Conservation (phyloP, 768 basidiomycete genomes). For the Russula abietina region DNA sequence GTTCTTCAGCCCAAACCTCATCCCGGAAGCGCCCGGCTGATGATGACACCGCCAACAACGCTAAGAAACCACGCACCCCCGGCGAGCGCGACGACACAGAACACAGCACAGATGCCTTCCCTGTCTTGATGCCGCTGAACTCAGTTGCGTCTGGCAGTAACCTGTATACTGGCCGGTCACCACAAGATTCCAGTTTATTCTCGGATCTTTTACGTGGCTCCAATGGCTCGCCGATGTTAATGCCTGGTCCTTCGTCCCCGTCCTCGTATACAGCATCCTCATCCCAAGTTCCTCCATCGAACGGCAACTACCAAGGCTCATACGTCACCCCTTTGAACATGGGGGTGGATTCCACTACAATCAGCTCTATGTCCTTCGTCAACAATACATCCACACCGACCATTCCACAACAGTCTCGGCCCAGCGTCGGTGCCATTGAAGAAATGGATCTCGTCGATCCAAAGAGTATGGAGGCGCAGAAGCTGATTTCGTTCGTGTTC, state of each 20-base stretch:
- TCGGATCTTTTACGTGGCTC: constrained; percentile 28
- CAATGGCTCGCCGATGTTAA: constrained; percentile 55
- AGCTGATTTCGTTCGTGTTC: constrained; percentile 63
- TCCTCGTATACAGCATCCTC: constrained; percentile 30
- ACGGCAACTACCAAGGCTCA: constrained; percentile 32
- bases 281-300: constrained; percentile 18
- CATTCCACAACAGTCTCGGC: constrained; percentile 34
- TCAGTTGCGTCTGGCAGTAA: constrained; percentile 33
- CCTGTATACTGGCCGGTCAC: constrained; percentile 42
- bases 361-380: constrained; percentile 45
- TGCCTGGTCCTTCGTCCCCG: constrained; percentile 35
- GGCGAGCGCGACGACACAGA: constrained; percentile 39
- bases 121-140: constrained; percentile 53
- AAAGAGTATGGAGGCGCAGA: constrained; percentile 72
- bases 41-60: constrained; percentile 36
- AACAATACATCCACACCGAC: constrained; percentile 27
- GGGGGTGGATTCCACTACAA: constrained; percentile 44
- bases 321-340: constrained; percentile 58
- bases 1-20: constrained; percentile 28
- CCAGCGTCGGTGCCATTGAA: constrained; percentile 22
- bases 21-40: constrained; percentile 53
- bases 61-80: constrained; percentile 48
- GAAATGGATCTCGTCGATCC: constrained; percentile 63
- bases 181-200: constrained; percentile 49
- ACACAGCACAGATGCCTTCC: constrained; percentile 42